phyloP scores from a whole-genome alignment of 2,329 filamentous ascomycete species.

The Sarocladiaceae sp. region DNA sequence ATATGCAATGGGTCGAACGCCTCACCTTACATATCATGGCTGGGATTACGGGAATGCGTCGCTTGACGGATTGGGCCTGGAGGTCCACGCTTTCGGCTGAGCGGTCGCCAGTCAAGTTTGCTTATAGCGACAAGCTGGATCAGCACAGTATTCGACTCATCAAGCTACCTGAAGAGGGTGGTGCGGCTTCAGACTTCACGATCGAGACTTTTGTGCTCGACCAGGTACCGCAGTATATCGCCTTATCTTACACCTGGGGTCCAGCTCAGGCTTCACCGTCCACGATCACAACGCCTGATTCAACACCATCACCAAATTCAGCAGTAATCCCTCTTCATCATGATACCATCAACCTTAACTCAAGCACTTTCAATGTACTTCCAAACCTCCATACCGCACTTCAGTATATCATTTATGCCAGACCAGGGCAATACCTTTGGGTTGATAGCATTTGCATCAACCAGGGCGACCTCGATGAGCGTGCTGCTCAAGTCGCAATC shows the following conservation, averaged over 20 bases:
- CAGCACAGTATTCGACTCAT: slow-evolving; percentile 15
- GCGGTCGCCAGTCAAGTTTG: slow-evolving; percentile 10
- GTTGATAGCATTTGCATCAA: slow-evolving; percentile 22
- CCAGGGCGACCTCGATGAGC: slow-evolving; percentile 16
- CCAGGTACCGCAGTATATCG: slow-evolving; percentile 16
- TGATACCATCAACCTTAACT: slow-evolving; percentile 13
- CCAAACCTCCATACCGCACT: slow-evolving; percentile 16
- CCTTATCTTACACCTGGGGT: slow-evolving; percentile 23
- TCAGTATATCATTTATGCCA: slow-evolving; percentile 10
- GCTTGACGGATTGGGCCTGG: slow-evolving; percentile 8
- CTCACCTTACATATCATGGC: slow-evolving; percentile 1
- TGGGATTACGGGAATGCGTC: slow-evolving; percentile 2
- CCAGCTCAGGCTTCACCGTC: neutral
- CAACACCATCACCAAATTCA: neutral
- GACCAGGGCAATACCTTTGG: slow-evolving; percentile 17
- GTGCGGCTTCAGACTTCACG: slow-evolving; percentile 11
- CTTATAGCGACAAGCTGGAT: slow-evolving; percentile 13
- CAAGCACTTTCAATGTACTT: slow-evolving; percentile 13
- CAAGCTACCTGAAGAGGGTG: slow-evolving; percentile 13
- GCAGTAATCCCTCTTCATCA: slow-evolving; percentile 1
- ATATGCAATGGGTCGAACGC: slow-evolving; percentile 1
- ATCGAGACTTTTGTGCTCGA: slow-evolving; percentile 15
- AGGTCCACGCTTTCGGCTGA: slow-evolving; percentile 10
- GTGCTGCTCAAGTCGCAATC: slow-evolving; percentile 16
- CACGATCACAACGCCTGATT: neutral